phyloP scores from a whole-genome alignment of 2,329 filamentous ascomycete genomes.

The Penicillium sp. region DNA sequence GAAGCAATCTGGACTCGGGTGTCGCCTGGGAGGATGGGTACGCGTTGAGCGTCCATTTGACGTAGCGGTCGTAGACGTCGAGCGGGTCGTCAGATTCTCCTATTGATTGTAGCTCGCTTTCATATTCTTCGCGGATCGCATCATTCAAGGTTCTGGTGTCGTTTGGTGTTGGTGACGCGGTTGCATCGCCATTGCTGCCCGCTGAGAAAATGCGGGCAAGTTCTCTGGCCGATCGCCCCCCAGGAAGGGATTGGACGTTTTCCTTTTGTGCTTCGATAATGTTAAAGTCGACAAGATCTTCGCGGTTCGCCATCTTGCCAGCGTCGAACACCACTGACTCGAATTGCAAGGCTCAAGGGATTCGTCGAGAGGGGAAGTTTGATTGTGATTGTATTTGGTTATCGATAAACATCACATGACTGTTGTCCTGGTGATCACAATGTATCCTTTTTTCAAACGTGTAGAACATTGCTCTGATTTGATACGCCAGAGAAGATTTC shows the following conservation, averaged over 20 bases:
- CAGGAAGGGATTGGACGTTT: constrained; percentile 90
- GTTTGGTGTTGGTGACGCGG: constrained; percentile 59
- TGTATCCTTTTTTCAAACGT: neutral
- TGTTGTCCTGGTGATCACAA: constrained; percentile 32
- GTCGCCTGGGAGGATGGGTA: constrained; percentile 93
- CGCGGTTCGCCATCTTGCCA: constrained; percentile 41
- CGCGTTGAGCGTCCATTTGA: constrained; percentile 91
- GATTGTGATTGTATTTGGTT: constrained; percentile 19
- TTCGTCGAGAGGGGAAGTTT: constrained; percentile 10
- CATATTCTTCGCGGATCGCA: constrained; percentile 73
- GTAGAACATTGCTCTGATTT: neutral
- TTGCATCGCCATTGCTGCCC: constrained; percentile 44
- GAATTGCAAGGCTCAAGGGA: constrained; percentile 4
- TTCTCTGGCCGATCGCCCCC: constrained; percentile 80
- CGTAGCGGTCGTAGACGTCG: constrained; percentile 92
- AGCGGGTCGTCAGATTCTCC: constrained; percentile 90
- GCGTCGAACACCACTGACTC: constrained; percentile 4
- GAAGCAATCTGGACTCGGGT: constrained; percentile 80
- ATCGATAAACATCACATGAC: constrained; percentile 35
- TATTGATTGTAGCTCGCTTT: constrained; percentile 71
- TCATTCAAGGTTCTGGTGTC: constrained; percentile 74
- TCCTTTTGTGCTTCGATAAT: constrained; percentile 96
- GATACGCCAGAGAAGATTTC: too few relatives aligned
- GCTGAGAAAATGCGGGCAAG: constrained; percentile 67
- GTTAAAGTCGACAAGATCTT: constrained; percentile 61